These are phyloP conservation scores for Sugiyamaella mastotermitis DNA, from an alignment of 805 yeast genomes.

Conservation along the genomic window DNA sequence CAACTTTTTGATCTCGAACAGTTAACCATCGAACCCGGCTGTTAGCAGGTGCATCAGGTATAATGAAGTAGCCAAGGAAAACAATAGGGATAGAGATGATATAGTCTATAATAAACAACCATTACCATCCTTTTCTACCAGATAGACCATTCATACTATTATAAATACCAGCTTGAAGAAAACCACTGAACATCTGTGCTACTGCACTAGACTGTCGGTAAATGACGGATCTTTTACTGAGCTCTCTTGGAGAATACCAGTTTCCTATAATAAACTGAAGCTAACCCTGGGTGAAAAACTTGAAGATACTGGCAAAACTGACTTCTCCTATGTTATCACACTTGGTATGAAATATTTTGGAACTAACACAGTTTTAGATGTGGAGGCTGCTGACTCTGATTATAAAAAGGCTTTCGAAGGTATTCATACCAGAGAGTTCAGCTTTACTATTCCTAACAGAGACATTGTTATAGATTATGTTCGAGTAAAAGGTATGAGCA, in stretches of 20 bases:
- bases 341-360: too few species aligned
- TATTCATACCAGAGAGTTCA: too few species aligned
- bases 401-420: too few species aligned
- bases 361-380: too few species aligned
- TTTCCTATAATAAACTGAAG: constrained; percentile 24
- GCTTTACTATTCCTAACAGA: too few species aligned
- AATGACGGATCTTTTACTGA: constrained; percentile 28
- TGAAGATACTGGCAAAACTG: too few species aligned
- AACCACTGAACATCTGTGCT: constrained; percentile 42
- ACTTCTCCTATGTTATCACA: too few species aligned
- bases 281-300: too few species aligned
- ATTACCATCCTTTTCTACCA: constrained; percentile 53
- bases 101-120: constrained; percentile 53
- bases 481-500: too few species aligned
- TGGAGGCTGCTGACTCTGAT: too few species aligned
- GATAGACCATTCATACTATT: constrained; percentile 33
- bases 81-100: neutral
- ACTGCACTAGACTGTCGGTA: constrained; percentile 37
- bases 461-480: too few species aligned
- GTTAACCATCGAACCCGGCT: constrained; percentile 23
- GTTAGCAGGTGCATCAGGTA: constrained; percentile 47
- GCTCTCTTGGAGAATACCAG: constrained; percentile 36
- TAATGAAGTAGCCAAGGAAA: constrained; percentile 33
- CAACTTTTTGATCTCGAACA: constrained; percentile 24
- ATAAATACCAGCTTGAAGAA: constrained; percentile 42